Percentiles rank a stretch among this genome's conserved stretches.
These are phyloP conservation scores for Aspergillus ochraceoroseus DNA, from an alignment of 2,329 filamentous ascomycete species.

Conservation along the genomic window DNA sequence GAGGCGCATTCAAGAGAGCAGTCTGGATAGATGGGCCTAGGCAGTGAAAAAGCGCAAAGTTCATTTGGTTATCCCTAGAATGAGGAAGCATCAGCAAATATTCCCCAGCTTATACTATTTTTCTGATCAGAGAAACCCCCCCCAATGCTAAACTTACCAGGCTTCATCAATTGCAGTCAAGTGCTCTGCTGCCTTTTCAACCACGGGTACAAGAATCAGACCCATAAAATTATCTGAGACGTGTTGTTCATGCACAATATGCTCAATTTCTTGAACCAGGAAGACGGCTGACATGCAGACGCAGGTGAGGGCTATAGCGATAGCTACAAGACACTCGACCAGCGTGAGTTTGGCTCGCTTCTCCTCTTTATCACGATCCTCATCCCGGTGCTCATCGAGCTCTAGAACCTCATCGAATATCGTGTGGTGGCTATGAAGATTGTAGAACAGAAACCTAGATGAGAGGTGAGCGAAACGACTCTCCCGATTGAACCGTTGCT, in stretches of 20 bases:
- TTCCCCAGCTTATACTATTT: too few relatives aligned
- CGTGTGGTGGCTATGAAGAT: slow-evolving; percentile 69
- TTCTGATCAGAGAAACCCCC: too few relatives aligned
- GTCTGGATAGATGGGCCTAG: slow-evolving; percentile 86
- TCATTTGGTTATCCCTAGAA: slow-evolving; percentile 55
- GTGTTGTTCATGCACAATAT: slow-evolving; percentile 50
- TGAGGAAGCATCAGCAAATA: slow-evolving; percentile 12
- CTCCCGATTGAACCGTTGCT: neutral
- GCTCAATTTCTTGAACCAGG: slow-evolving; percentile 67
- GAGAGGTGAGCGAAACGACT: slow-evolving; percentile 11
- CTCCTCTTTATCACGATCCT: slow-evolving; percentile 58
- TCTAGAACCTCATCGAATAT: slow-evolving; percentile 72
- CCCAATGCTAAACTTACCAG: slow-evolving; percentile 56
- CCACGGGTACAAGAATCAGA: slow-evolving; percentile 70
- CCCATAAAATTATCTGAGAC: slow-evolving; percentile 59
- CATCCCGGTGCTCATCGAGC: slow-evolving; percentile 63
- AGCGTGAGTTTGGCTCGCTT: slow-evolving; percentile 66
- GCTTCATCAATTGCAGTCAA: slow-evolving; percentile 80
- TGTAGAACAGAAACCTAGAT: slow-evolving; percentile 59
- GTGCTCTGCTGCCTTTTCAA: slow-evolving; percentile 83
- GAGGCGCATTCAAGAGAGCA: slow-evolving; percentile 77
- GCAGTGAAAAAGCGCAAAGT: slow-evolving; percentile 79
- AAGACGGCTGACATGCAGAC: slow-evolving; percentile 70
- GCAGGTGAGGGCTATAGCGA: slow-evolving; percentile 60
- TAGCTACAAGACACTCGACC: slow-evolving; percentile 64